These are phyloP conservation scores for Jackrogersella multiformis DNA, from an alignment of 495 filamentous ascomycete species.

Conservation along the genomic window DNA sequence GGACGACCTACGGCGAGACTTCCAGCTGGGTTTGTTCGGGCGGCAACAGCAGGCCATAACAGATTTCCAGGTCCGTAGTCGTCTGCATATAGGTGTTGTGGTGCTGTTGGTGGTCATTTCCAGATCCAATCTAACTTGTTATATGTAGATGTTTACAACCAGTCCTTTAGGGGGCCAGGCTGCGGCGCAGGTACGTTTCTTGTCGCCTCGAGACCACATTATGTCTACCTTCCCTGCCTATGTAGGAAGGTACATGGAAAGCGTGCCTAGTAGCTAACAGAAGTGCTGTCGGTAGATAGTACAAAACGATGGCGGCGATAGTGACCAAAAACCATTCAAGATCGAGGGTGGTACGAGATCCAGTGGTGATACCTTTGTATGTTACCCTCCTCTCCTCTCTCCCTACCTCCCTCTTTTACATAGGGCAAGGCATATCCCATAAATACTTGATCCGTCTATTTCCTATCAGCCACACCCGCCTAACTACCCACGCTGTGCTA, in stretches of 20 bases:
- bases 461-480: not conserved
- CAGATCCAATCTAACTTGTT: conserved; percentile 5
- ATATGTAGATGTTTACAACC: conserved; percentile 19
- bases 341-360: conserved; percentile 37
- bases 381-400: conserved; percentile 27
- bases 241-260: not conserved
- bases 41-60: conserved; percentile 21
- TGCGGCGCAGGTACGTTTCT: conserved; percentile 23
- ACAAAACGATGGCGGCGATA: conserved; percentile 8
- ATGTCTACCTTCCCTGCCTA: not conserved
- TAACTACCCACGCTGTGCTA: not conserved
- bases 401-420: not conserved
- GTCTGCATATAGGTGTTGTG: not conserved
- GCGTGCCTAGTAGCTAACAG: not conserved
- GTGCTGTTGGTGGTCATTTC: not conserved
- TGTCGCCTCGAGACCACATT: not conserved
- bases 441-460: not conserved
- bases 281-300: conserved; percentile 11
- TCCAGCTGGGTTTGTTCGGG: conserved; percentile 34
- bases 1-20: conserved; percentile 36
- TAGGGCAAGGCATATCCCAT: not conserved
- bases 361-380: conserved; percentile 58
- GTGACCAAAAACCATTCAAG: conserved; percentile 50
- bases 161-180: conserved; percentile 15
- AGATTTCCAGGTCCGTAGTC: conserved; percentile 32